phyloP scores from a whole-genome alignment of 345 rosid species.

The Excoecaria agallocha region DNA sequence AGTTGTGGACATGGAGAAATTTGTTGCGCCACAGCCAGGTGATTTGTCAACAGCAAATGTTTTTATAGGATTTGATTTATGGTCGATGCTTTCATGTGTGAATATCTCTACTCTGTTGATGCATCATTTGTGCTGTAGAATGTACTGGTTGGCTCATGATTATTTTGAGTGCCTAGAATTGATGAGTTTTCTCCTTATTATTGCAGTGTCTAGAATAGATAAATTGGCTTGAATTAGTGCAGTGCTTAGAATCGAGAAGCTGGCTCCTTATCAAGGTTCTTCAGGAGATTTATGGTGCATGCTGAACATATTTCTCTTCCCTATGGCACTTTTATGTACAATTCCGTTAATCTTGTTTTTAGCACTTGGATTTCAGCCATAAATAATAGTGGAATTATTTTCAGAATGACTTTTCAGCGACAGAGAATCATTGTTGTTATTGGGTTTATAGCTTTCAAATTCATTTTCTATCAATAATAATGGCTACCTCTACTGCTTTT shows the following conservation, averaged over 20 bases:
- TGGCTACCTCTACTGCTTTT: background rate
- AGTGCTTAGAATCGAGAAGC: background rate
- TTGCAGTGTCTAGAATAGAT: background rate
- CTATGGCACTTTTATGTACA: background rate
- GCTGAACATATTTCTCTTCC: background rate
- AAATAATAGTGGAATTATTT: background rate
- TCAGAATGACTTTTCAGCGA: background rate
- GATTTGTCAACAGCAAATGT: conserved; percentile 12
- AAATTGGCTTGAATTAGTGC: no score
- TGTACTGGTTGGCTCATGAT: background rate
- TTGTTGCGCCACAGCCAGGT: conserved; percentile 60
- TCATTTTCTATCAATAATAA: background rate
- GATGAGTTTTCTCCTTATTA: background rate
- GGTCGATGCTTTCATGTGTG: background rate
- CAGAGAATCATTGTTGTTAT: background rate
- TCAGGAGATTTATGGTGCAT: background rate
- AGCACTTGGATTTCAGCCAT: background rate
- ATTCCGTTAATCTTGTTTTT: background rate
- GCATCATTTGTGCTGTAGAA: background rate
- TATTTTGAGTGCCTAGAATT: background rate
- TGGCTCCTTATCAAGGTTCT: conserved; percentile 1
- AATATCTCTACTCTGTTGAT: background rate
- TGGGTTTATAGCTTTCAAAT: background rate
- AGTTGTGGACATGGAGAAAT: conserved; percentile 88
- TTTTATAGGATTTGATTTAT: background rate